These are phyloP conservation scores for Aspergillus nomiae DNA, from an alignment of 2,329 filamentous ascomycete species.

Conservation along the genomic window DNA sequence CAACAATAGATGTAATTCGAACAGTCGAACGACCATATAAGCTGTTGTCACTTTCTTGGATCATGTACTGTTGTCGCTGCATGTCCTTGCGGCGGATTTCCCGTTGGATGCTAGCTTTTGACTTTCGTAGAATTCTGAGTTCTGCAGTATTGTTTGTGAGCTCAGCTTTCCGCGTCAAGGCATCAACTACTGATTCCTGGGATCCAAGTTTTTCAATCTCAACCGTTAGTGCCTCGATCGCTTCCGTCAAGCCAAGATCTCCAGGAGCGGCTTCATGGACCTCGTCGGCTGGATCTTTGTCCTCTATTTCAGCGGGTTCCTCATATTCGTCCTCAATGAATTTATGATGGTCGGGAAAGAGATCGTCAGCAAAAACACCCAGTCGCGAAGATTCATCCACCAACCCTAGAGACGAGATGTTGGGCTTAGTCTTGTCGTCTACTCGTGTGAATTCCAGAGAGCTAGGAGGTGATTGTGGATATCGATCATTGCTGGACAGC, in stretches of 20 bases:
- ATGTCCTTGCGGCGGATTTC: conserved; percentile 94
- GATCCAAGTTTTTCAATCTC: conserved; percentile 87
- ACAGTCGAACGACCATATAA: conserved; percentile 89
- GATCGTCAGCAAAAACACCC: conserved; percentile 92
- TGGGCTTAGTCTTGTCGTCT: conserved; percentile 69
- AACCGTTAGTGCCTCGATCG: conserved; percentile 81
- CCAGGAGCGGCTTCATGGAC: conserved; percentile 94
- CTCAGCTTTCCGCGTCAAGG: conserved; percentile 89
- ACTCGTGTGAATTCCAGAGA: conserved; percentile 60
- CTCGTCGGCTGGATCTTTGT: conserved; percentile 71
- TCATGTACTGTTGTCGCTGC: conserved; percentile 92
- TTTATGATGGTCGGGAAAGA: conserved; percentile 82
- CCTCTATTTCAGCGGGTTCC: conserved; percentile 62
- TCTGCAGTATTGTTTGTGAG: conserved; percentile 96
- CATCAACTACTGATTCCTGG: conserved; percentile 89
- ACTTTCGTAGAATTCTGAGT: conserved; percentile 87
- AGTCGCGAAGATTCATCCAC: conserved; percentile 85
- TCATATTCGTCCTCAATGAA: conserved; percentile 84
- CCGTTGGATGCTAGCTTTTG: conserved; percentile 86
- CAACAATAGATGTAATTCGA: conserved; percentile 88
- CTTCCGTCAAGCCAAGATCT: conserved; percentile 89
- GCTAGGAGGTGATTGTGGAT: conserved; percentile 59
- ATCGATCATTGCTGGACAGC: conserved; percentile 55
- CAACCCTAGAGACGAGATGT: conserved; percentile 85
- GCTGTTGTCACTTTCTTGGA: conserved; percentile 97